A percentile compares a stretch with the other conserved stretches of the same genome.
phyloP scores from a whole-genome alignment of 352 stramenopile species.

The Phytophthora crassamura region DNA sequence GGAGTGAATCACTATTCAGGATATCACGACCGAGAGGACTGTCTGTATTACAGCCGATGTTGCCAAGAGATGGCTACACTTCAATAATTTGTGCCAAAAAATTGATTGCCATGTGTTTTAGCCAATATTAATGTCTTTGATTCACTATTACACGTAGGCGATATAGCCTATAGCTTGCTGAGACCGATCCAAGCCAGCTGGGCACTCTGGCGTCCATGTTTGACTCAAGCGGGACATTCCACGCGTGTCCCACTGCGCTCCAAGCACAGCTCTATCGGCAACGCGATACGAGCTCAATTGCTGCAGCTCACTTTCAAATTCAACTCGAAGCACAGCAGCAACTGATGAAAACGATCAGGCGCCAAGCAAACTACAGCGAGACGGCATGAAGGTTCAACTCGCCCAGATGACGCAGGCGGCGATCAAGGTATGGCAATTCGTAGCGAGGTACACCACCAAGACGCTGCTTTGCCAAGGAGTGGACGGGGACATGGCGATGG shows the following conservation, averaged over 20 bases:
- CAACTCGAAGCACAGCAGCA: conserved; percentile 7
- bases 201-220: too few species aligned
- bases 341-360: conserved; percentile 23
- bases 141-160: not conserved
- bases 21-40: too few species aligned
- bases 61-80: conserved; percentile 16
- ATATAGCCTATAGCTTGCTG: not conserved
- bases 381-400: conserved; percentile 32
- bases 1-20: too few species aligned
- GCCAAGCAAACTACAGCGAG: conserved; percentile 6
- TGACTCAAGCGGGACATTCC: conserved; percentile 21
- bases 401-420: conserved; percentile 23
- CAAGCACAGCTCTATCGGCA: not conserved
- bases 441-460: conserved; percentile 34
- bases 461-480: conserved; percentile 35
- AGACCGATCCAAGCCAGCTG: too few species aligned
- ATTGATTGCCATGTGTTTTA: conserved; percentile 22
- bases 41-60: too few species aligned
- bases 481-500: conserved; percentile 32
- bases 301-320: conserved; percentile 32
- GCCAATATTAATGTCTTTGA: conserved; percentile 7
- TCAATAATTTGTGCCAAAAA: conserved; percentile 12
- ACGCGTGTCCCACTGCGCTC: conserved; percentile 34
- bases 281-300: not conserved
- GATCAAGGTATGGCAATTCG: conserved; percentile 33